Evolutionary conservation across 169 alveolate genomes (phyloP), one percentile per base, ranked within the genome.

Genomic region (Babesia ovata): DNA sequence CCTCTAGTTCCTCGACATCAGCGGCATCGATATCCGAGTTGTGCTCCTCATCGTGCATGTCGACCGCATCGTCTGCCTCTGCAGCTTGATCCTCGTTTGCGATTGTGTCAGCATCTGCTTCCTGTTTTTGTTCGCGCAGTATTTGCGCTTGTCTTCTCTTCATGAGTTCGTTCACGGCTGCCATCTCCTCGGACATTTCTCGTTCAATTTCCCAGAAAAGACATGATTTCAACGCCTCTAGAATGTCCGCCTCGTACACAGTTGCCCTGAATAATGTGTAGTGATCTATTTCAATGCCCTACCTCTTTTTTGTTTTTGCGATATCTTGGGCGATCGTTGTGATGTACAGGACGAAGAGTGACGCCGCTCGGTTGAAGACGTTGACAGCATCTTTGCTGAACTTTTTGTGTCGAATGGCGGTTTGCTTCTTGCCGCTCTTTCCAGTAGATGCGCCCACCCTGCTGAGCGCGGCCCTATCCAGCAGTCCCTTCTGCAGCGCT

Each of bases 1-100:
- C 72, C 69, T 84, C 66, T 39, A 72, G 79, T 59, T 87, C 84
- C 26, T 87, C 93, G 50, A 58, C 88, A 36, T 84, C 91, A 22
- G 57, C 71, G 44, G 67, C 85, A 57, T 88, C 93, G 63, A 83
- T 88, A 11, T 65, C 91, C 93, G 71, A 46, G 49, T 82, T 79
- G 49, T 73, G 50, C 28, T 72, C 79, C 24, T 71, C 88, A 48
- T 72, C 82, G 28, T 85, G 88, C 44, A 74, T 90, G 11, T 63
- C 90, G 0, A 70, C 86, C 26, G 74, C 92, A 16, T 72, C 59
- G 33, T 74, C 88, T 8, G 65, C 87, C 6, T 29, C 88, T 36
- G 75, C 24, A 17, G 72, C 0, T 24, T 13, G 21, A 70, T 65
- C 4, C 26, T 63, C 19, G 62, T 73, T 22, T 59, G 85, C 17